Conservation (phyloP, 805 yeast genomes). For the Candida ascalaphidarum region DNA sequence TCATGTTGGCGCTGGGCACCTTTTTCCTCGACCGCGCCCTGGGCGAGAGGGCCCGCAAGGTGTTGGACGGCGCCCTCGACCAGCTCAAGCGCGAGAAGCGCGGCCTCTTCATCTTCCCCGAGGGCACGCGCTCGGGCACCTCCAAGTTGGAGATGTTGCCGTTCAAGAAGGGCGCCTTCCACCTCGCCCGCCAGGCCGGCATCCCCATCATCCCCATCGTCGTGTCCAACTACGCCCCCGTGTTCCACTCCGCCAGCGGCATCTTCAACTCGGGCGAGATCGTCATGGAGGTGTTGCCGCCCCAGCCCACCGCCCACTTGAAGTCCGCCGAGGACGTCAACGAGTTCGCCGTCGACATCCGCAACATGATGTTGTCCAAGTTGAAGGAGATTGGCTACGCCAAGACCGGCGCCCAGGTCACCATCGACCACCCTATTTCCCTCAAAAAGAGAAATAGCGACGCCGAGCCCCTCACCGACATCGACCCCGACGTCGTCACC, state of each 20-base stretch:
- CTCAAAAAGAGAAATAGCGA: constrained; percentile 1
- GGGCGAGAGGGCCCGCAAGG: constrained; percentile 64
- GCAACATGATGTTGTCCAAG: constrained; percentile 46
- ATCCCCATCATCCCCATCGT: constrained; percentile 87
- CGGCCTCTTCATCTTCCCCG: constrained; percentile 88
- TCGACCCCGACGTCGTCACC: constrained; percentile 4
- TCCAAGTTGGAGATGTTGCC: constrained; percentile 65
- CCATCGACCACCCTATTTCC: constrained; percentile 9
- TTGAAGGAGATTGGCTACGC: constrained; percentile 35
- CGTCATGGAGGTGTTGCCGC: constrained; percentile 70
- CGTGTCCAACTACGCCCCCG: constrained; percentile 73
- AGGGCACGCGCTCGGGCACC: constrained; percentile 88
- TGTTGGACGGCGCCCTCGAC: constrained; percentile 62
- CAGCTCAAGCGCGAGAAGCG: constrained; percentile 56
- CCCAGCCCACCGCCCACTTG: constrained; percentile 63
- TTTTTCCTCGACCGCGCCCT: constrained; percentile 81
- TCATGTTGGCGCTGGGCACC: constrained; percentile 85
- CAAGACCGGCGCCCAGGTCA: constrained; percentile 10
- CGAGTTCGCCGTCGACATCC: constrained; percentile 45
- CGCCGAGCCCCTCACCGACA: constrained; percentile 1
- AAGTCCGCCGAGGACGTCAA: constrained; percentile 61
- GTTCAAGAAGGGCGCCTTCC: constrained; percentile 97
- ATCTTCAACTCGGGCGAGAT: constrained; percentile 76
- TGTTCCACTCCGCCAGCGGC: constrained; percentile 52
- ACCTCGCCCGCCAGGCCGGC: constrained; percentile 86